Evolutionary conservation across 163 green algal species (phyloP).

Genomic region (Chlamydomonas reinhardtii): DNA sequence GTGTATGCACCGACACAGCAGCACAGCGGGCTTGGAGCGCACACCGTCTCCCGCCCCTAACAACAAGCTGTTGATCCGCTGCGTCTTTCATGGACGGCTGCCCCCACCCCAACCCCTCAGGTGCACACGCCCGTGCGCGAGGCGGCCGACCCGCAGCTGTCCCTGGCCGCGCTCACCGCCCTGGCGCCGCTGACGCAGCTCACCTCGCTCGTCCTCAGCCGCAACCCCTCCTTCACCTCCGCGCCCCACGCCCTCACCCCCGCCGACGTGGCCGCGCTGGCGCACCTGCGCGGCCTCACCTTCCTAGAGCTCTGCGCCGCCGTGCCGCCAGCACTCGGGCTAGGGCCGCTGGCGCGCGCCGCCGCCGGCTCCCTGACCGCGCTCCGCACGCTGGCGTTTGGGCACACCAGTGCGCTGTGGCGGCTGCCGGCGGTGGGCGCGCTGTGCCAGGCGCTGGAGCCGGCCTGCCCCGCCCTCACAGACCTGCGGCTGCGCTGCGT

Average conservation of each 20-base stretch:
- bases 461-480: slow-evolving; percentile 14
- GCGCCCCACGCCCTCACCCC: slow-evolving; percentile 11
- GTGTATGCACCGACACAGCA: no score
- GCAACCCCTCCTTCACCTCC: slow-evolving; percentile 26
- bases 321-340: slow-evolving; percentile 29
- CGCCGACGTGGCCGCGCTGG: slow-evolving; percentile 15
- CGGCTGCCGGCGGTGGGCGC: slow-evolving; percentile 20
- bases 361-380: neutral
- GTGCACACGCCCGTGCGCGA: slow-evolving; percentile 36
- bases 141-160: slow-evolving; percentile 7
- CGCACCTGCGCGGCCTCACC: neutral
- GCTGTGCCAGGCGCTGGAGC: slow-evolving; percentile 24
- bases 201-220: neutral
- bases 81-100: no score
- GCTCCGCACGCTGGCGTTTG: slow-evolving; percentile 41
- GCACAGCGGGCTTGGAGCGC: no score
- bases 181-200: slow-evolving; percentile 35
- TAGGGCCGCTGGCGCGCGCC: neutral
- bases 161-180: neutral
- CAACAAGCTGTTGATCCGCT: no score
- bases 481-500: slow-evolving; percentile 45
- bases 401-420: slow-evolving; percentile 34
- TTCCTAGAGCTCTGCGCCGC: slow-evolving; percentile 43
- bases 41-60: no score
- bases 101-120: no score